Conservation (phyloP, 305 asterid genomes). For the Fraxinus angustifolia region DNA sequence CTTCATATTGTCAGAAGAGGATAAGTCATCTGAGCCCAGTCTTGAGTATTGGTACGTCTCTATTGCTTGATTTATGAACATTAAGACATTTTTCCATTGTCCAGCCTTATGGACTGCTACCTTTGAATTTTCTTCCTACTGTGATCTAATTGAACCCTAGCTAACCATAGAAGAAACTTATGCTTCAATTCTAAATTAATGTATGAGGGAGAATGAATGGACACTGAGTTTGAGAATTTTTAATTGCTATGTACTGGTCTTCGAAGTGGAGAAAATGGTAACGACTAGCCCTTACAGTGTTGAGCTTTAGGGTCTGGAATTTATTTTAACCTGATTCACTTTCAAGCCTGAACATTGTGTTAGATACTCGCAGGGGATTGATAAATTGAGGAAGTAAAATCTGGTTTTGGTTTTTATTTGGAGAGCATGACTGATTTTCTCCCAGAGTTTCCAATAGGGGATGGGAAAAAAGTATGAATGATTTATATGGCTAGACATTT, state of each 20-base stretch:
- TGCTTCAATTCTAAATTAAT: not conserved
- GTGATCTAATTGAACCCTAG: not conserved
- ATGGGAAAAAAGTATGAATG: not conserved
- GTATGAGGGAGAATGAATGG: not conserved
- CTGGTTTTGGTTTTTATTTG: not conserved
- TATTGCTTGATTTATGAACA: conserved; percentile 1
- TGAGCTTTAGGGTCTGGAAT: not conserved
- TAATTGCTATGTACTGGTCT: not conserved
- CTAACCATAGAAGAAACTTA: not conserved
- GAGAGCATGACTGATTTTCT: not conserved
- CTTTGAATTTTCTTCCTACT: not conserved
- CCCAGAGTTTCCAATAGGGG: not conserved
- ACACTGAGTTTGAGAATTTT: not conserved
- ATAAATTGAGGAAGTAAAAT: conserved; percentile 1
- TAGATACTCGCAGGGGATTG: not conserved
- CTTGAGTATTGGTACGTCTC: conserved; percentile 83
- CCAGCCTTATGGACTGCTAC: not conserved
- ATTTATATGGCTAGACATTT: conserved; percentile 8
- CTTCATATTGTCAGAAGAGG: conserved; percentile 96
- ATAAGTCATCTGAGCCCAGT: conserved; percentile 92
- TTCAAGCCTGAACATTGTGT: not conserved
- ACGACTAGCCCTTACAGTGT: not conserved
- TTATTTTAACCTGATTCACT: not conserved
- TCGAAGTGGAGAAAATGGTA: not conserved
- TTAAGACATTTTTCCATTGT: not conserved